Conservation (phyloP, 257 asterid species). For the Coffea canephora region DNA sequence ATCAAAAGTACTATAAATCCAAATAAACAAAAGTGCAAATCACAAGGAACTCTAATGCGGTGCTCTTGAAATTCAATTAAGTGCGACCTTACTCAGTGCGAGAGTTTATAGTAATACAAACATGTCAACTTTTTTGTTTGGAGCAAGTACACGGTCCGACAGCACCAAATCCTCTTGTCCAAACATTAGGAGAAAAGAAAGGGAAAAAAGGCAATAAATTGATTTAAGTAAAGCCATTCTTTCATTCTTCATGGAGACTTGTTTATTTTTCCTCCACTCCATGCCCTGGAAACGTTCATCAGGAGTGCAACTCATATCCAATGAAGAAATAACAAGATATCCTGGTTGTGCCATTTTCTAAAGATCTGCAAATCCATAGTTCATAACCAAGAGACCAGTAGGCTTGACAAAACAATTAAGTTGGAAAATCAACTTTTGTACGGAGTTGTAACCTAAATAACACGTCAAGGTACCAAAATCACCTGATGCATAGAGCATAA, state of each 20-base stretch:
- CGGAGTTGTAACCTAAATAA: too few species aligned
- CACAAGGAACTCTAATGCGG: background rate
- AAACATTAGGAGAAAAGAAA: background rate
- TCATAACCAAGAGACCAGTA: too few species aligned
- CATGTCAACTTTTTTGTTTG: background rate
- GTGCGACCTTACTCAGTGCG: background rate
- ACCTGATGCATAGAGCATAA: too few species aligned
- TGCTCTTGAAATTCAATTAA: background rate
- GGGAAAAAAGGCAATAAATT: background rate
- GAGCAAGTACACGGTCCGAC: background rate
- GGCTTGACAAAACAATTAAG: too few species aligned
- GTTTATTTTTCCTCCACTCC: background rate
- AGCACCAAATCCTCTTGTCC: background rate
- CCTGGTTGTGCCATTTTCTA: too few species aligned
- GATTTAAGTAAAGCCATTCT: background rate
- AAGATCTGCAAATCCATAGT: too few species aligned
- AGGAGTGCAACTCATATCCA: background rate
- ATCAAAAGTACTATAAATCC: background rate
- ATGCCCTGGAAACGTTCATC: background rate
- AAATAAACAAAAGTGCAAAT: background rate
- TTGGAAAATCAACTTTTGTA: too few species aligned
- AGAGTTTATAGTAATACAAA: background rate
- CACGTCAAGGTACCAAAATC: too few species aligned
- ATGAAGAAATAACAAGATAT: too few species aligned
- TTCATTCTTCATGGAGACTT: background rate